Conservation (phyloP, 2,329 filamentous ascomycete species). For the Hirsutella thompsonii region DNA sequence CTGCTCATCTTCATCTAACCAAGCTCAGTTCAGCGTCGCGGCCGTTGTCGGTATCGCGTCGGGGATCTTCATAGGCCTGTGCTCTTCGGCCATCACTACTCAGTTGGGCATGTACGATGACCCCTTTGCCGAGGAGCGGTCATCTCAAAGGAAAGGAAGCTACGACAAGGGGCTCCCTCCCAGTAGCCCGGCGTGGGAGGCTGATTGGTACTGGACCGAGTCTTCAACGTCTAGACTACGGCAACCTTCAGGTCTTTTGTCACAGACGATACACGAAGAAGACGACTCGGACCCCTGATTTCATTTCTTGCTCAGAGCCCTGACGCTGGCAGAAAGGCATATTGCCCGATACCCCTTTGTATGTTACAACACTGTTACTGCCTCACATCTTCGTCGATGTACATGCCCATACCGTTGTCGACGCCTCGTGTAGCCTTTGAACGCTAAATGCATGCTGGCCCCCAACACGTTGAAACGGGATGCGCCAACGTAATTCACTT, state of each 20-base stretch:
- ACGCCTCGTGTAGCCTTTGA: too few species aligned
- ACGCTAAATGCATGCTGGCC: too few species aligned
- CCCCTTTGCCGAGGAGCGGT: conserved; percentile 4
- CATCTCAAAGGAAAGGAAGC: conserved; percentile 2
- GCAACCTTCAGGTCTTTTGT: conserved; percentile 37
- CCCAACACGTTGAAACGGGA: neutral
- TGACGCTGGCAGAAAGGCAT: too few species aligned
- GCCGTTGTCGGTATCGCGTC: conserved; percentile 51
- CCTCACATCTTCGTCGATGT: too few species aligned
- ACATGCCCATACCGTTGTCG: too few species aligned
- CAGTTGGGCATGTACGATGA: conserved; percentile 29
- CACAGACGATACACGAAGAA: conserved; percentile 60
- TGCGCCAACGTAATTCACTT: neutral
- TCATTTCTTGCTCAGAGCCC: too few species aligned
- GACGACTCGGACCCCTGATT: conserved; percentile 41
- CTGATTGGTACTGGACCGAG: conserved; percentile 25
- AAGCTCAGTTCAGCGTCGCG: conserved; percentile 45
- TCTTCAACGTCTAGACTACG: conserved; percentile 23
- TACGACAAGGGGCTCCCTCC: neutral
- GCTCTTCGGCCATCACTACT: conserved; percentile 40
- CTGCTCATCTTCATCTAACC: conserved; percentile 1
- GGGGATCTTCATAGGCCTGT: conserved; percentile 45
- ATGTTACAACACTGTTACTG: too few species aligned
- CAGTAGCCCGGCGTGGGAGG: conserved; percentile 10
- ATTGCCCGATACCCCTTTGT: too few species aligned